These are phyloP conservation scores for Fonsecaea pedrosoi DNA, from an alignment of 2,329 filamentous ascomycete species.

Conservation along the genomic window DNA sequence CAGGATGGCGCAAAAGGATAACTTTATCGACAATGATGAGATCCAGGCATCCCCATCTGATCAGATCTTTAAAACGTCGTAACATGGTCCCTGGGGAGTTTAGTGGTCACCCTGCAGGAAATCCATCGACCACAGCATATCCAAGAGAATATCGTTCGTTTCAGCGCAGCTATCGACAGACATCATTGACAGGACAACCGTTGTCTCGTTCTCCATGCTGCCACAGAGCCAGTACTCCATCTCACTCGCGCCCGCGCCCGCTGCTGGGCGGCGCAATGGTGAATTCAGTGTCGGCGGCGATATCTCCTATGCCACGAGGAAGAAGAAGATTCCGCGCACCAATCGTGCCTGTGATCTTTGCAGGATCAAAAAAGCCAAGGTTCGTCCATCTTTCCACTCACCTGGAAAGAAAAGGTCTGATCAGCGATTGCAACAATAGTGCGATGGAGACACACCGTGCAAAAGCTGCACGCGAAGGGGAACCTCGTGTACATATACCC, in stretches of 20 bases:
- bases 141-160: background rate
- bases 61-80: background rate
- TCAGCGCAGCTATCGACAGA: background rate
- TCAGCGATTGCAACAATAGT: background rate
- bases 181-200: background rate
- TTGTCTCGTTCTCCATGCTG: background rate
- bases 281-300: background rate
- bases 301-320: background rate
- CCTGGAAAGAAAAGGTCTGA: background rate
- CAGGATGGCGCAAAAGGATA: background rate
- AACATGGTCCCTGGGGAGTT: background rate
- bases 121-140: background rate
- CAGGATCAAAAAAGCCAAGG: constrained; percentile 1
- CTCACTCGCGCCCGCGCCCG: background rate
- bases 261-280: background rate
- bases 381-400: background rate
- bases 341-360: constrained; percentile 2
- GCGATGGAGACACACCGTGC: constrained; percentile 1
- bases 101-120: background rate
- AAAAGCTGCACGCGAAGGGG: constrained; percentile 1
- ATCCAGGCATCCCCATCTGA: background rate
- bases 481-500: constrained; percentile 3
- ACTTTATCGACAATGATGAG: background rate
- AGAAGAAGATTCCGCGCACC: background rate
- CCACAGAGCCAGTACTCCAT: background rate